These are phyloP conservation scores for Didymella keratinophila DNA, from an alignment of 2,329 filamentous ascomycete species.

Conservation along the genomic window DNA sequence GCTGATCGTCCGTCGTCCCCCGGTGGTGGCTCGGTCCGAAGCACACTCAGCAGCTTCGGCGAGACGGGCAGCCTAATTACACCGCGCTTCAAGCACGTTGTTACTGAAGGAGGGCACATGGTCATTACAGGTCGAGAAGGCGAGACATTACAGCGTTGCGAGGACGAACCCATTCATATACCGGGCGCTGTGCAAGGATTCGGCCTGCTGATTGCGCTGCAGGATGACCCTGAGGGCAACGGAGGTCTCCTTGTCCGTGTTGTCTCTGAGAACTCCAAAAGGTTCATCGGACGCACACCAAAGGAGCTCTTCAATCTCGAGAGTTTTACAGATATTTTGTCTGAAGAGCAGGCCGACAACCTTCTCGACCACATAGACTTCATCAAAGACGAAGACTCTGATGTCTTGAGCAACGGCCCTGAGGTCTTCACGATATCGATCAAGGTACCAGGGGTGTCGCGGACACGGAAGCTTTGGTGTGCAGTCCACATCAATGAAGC, in stretches of 20 bases:
- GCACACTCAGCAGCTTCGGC: slow-evolving; percentile 47
- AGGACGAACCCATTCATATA: slow-evolving; percentile 90
- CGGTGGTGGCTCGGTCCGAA: slow-evolving; percentile 44
- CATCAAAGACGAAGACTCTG: slow-evolving; percentile 80
- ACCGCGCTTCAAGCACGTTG: slow-evolving; percentile 78
- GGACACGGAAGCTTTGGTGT: slow-evolving; percentile 79
- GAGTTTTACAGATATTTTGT: slow-evolving; percentile 83
- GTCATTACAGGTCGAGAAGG: slow-evolving; percentile 82
- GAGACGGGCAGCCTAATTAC: slow-evolving; percentile 66
- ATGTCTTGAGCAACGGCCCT: slow-evolving; percentile 77
- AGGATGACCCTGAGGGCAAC: slow-evolving; percentile 69
- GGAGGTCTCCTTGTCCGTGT: slow-evolving; percentile 73
- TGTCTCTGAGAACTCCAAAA: slow-evolving; percentile 81
- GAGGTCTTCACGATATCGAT: slow-evolving; percentile 86
- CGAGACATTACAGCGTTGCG: slow-evolving; percentile 76
- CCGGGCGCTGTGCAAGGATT: slow-evolving; percentile 85
- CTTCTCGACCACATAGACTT: slow-evolving; percentile 88
- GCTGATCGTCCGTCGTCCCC: slow-evolving; percentile 35
- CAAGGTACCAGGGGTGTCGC: slow-evolving; percentile 60
- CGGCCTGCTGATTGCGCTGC: slow-evolving; percentile 76
- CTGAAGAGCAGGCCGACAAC: slow-evolving; percentile 83
- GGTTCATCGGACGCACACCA: slow-evolving; percentile 79
- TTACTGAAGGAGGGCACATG: slow-evolving; percentile 79
- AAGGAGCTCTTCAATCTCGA: slow-evolving; percentile 75
- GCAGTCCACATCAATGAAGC: slow-evolving; percentile 78